Evolutionary conservation across 257 asterid genomes (phyloP).

Genomic region (Knoxia roxburghii): DNA sequence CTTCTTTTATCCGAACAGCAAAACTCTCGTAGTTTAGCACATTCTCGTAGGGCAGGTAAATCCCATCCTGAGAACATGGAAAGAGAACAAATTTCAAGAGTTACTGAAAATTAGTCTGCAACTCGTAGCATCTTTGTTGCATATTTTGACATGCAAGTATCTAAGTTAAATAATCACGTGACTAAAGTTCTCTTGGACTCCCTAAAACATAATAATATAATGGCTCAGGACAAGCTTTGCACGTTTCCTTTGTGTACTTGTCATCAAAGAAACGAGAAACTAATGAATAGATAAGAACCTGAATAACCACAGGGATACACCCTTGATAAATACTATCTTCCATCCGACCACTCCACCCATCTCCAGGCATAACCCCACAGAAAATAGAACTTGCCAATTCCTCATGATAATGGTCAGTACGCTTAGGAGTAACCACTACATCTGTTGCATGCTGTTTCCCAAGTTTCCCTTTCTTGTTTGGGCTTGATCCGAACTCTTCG

Average conservation of each 20-base stretch:
- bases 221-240: background rate
- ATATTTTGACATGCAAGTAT: background rate
- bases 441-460: slow-evolving; percentile 81
- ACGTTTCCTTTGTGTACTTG: background rate
- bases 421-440: slow-evolving; percentile 72
- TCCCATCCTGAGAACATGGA: slow-evolving; percentile 62
- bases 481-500: slow-evolving; percentile 82
- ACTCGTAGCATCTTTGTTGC: background rate
- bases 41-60: slow-evolving; percentile 89
- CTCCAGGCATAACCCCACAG: slow-evolving; percentile 99
- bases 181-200: background rate
- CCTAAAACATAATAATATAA: background rate
- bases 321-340: slow-evolving; percentile 95
- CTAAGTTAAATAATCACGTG: background rate
- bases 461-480: slow-evolving; percentile 73
- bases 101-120: background rate
- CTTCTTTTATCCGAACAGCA: slow-evolving; percentile 84
- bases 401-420: slow-evolving; percentile 57
- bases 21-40: slow-evolving; percentile 75
- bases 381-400: slow-evolving; percentile 71
- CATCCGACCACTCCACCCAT: slow-evolving; percentile 99
- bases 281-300: slow-evolving; percentile 35
- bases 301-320: slow-evolving; percentile 93
- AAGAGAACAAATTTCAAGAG: background rate
- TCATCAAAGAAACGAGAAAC: background rate